Evolutionary conservation across 2,329 filamentous ascomycete species (phyloP), one percentile per base, ranked within the genome.

Genomic region (Clarireedia monteithiana): DNA sequence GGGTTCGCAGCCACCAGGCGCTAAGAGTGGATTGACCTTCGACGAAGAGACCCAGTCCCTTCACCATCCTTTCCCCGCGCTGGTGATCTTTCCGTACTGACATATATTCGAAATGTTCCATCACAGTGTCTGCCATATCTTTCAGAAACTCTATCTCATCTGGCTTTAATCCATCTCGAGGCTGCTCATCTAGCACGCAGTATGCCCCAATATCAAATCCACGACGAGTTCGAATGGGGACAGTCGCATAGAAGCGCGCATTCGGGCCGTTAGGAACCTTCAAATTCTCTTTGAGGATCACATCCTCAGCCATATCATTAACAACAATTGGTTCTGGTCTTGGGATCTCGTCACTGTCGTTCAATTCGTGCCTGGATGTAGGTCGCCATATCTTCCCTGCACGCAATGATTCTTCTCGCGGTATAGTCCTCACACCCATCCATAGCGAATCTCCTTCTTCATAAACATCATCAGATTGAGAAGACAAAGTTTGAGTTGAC

Each of bases 41-140:
- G 6, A 57, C 50, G 36, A 53, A 57, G 14, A 57, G 36, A 30
- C 55, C 55, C 14, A 54, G 44, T 4, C 55, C 50, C 26, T 53
- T 57, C 4, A 57, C 55, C 55, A 57, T 57, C n/a, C 54, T 57
- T 34, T 54, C 50, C 12, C 55, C 50, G 39, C 55, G 40, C 17
- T 45, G 40, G 7, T 57, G 55, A 12, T 53, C 79, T 58, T 75
- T 78, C 55, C 69, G 75, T 57, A 71, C 77, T 62, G 75, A 74
- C 48, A 72, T 79, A 72, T 74, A 79, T 69, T 83, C 81, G 7
- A 87, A 66, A 57, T 86, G 83, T 39, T 82, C 76, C 71, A 84
- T 82, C 3, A 83, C 73, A 2, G 80, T 77, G 27, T 71, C 71
- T 1, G 77, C 71, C 67, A 85, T 74, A 27, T 80, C 79, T 45